phyloP scores from a whole-genome alignment of 805 yeast genomes.

The Yarrowia sp. region DNA sequence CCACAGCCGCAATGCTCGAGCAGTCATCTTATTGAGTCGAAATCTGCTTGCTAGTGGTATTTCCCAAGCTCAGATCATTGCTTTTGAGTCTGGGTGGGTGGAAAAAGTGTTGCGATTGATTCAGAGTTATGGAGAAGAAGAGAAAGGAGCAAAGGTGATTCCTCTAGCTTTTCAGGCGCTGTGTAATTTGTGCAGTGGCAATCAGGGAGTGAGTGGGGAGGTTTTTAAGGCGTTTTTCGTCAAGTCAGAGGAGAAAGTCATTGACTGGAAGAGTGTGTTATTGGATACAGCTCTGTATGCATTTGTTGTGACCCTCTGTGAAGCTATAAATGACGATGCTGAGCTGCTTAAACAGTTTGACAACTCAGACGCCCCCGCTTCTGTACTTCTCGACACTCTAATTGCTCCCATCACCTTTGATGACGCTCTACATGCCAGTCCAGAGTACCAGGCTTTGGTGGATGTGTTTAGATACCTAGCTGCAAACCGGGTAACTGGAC shows the following conservation, averaged over 20 bases:
- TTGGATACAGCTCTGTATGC: conserved; percentile 4
- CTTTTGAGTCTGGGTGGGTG: conserved; percentile 9
- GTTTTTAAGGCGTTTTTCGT: neutral
- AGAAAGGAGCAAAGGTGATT: neutral
- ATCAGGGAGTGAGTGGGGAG: neutral
- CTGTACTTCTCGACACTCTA: neutral
- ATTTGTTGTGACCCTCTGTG: conserved; percentile 13
- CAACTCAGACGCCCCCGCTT: neutral
- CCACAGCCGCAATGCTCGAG: conserved; percentile 24
- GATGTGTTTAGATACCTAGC: neutral
- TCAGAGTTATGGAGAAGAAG: neutral
- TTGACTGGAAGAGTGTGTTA: neutral
- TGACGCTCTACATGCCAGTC: neutral
- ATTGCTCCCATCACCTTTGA: conserved; percentile 6
- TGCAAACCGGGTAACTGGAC: neutral
- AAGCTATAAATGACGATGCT: neutral
- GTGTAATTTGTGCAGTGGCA: conserved; percentile 21
- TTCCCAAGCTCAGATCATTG: conserved; percentile 7
- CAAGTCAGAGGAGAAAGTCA: neutral
- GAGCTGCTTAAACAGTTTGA: conserved; percentile 9
- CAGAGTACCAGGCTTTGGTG: conserved; percentile 17
- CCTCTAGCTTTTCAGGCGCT: conserved; percentile 15
- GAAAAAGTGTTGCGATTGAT: neutral
- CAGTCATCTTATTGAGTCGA: conserved; percentile 1
- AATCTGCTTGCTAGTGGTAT: conserved; percentile 3